These are phyloP conservation scores for Mycena polygramma DNA, from an alignment of 768 basidiomycete species.

Conservation along the genomic window DNA sequence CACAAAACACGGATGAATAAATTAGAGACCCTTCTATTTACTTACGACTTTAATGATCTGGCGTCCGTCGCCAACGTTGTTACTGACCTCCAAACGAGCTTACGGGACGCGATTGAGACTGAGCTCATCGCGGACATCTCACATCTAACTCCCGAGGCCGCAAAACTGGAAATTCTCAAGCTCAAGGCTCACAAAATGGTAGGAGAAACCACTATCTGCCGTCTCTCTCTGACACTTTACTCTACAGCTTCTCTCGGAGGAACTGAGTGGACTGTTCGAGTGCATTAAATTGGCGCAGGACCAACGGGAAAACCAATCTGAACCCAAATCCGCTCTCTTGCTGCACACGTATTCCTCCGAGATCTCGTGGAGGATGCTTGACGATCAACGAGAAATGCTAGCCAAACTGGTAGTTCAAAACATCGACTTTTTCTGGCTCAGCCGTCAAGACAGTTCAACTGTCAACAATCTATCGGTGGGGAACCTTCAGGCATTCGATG, in stretches of 20 bases:
- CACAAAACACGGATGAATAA: conserved; percentile 84
- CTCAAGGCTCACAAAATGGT: conserved; percentile 72
- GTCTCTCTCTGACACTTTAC: conserved; percentile 1
- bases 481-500: conserved; percentile 89
- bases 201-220: background rate
- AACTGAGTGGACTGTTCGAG: conserved; percentile 88
- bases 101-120: conserved; percentile 74
- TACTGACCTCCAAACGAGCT: conserved; percentile 76
- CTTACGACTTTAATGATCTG: conserved; percentile 89
- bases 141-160: conserved; percentile 58
- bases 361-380: conserved; percentile 94
- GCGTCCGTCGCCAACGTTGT: conserved; percentile 78
- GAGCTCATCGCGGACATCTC: conserved; percentile 56
- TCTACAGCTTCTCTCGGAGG: conserved; percentile 69
- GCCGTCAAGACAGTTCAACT: conserved; percentile 89
- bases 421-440: conserved; percentile 86
- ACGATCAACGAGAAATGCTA: conserved; percentile 76
- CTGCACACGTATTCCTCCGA: conserved; percentile 86
- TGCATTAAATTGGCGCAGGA: conserved; percentile 89
- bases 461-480: conserved; percentile 81
- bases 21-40: conserved; percentile 85
- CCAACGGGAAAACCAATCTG: conserved; percentile 71
- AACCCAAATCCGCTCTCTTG: conserved; percentile 84
- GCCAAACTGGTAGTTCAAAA: conserved; percentile 88
- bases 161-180: conserved; percentile 69